phyloP scores from a whole-genome alignment of 2,329 filamentous ascomycete genomes.

The Trichophaea hybrida region DNA sequence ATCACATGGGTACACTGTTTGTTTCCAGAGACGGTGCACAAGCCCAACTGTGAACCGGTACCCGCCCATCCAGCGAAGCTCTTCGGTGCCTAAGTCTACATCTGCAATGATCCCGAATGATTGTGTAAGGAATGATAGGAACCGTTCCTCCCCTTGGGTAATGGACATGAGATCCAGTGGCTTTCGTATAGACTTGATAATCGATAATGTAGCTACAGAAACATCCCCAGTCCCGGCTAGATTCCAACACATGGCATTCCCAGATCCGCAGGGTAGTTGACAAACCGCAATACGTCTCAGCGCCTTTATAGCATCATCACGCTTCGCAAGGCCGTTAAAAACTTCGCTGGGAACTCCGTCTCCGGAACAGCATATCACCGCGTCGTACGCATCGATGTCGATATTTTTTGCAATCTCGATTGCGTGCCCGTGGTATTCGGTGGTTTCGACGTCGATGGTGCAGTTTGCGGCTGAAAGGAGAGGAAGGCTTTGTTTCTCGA shows the following conservation, averaged over 20 bases:
- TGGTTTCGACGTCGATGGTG: slow-evolving; percentile 56
- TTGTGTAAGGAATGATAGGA: slow-evolving; percentile 81
- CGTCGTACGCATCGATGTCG: slow-evolving; percentile 68
- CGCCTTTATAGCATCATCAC: slow-evolving; percentile 58
- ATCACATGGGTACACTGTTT: slow-evolving; percentile 76
- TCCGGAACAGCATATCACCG: slow-evolving; percentile 76
- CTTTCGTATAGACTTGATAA: slow-evolving; percentile 71
- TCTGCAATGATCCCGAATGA: slow-evolving; percentile 82
- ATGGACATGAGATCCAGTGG: slow-evolving; percentile 76
- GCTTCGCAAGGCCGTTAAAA: slow-evolving; percentile 77
- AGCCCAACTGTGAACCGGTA: slow-evolving; percentile 76
- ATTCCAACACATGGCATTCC: slow-evolving; percentile 88
- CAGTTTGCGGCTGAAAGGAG: slow-evolving; percentile 72
- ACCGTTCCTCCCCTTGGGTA: slow-evolving; percentile 61
- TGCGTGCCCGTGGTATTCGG: slow-evolving; percentile 61
- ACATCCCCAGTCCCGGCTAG: slow-evolving; percentile 65
- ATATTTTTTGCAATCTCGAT: slow-evolving; percentile 59
- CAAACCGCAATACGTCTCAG: slow-evolving; percentile 64
- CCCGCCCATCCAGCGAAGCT: slow-evolving; percentile 84
- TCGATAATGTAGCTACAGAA: slow-evolving; percentile 61
- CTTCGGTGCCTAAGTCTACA: slow-evolving; percentile 74
- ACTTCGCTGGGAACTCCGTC: slow-evolving; percentile 87
- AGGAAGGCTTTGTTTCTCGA: slow-evolving; percentile 60
- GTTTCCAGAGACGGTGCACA: slow-evolving; percentile 57
- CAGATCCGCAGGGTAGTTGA: slow-evolving; percentile 81